Evolutionary conservation across 805 yeast genomes (phyloP), one percentile per base, ranked within the genome.

Genomic region (Candida endomychidarum): DNA sequence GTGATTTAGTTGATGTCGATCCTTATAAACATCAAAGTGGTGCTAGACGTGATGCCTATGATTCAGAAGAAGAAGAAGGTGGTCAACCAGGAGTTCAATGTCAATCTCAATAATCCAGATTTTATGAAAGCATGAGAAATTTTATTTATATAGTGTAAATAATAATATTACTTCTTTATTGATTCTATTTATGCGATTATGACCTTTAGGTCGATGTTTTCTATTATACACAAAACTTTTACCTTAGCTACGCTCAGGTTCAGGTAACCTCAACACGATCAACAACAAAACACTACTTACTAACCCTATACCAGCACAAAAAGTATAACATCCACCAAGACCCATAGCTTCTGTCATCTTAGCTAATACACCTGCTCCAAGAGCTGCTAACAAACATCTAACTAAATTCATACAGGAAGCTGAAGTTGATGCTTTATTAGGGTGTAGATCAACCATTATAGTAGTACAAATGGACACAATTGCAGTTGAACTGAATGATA

Each of bases 61-160:
- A 67, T 48, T 62, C 68, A 11, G 72, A 67, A 38, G 74, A 70
- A 12, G 75, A 70, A 49, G 74, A 68, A 50, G 73, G 69, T 40
- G 68, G 72, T 37, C 77, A 72, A 30, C 82, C 79, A 40, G 86
- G 89, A 53, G 95, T 86, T 42, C 95, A 89, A 77, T 89, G 97
- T 78, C 95, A 96, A 50, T 84, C 91, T 60, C 96, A 89, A 77
- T 89, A 77, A 66, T 5, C 26, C 19, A 24, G 18, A 35, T 8
- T 32, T 15, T 5, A 30, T 30, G 17, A n/a, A 16, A 19, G 30
- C 18, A 21, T 24, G 23, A 32, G 14, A 32, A 11, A 16, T 15
- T 27, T 27, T 27, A 16, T 32, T 21, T 32, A 32, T 25, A 32
- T 32, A 21, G 19, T 34, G 37, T 34, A 25, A 18, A 25, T 34